These are phyloP conservation scores for Fusarium pilosicola DNA, from an alignment of 2,329 filamentous ascomycete species.

Conservation along the genomic window DNA sequence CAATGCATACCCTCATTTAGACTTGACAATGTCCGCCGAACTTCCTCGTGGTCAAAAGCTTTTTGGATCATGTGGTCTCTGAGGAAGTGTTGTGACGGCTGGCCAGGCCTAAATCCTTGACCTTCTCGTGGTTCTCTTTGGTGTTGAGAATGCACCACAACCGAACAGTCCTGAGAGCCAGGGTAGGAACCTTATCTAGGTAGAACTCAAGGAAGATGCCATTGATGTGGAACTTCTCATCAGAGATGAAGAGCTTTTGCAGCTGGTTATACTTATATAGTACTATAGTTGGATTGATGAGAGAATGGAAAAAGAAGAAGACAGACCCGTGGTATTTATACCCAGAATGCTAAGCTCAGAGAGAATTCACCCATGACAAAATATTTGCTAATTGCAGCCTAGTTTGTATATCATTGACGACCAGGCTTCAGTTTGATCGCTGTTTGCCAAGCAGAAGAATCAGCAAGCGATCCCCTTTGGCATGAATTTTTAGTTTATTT, in stretches of 20 bases:
- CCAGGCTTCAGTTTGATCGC: background rate
- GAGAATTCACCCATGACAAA: background rate
- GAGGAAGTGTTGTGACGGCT: background rate
- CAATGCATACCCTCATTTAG: background rate
- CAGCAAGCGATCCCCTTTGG: background rate
- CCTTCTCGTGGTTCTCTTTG: background rate
- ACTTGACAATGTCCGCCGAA: background rate
- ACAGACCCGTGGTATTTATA: background rate
- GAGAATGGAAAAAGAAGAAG: background rate
- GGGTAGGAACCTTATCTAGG: background rate
- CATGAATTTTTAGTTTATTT: background rate
- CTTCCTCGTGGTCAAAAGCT: background rate
- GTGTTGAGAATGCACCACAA: background rate
- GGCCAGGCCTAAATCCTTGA: background rate
- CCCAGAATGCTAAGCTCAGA: background rate
- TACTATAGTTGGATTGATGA: background rate
- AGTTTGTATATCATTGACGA: background rate
- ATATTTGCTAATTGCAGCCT: background rate
- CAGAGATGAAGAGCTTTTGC: background rate
- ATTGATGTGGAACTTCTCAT: background rate
- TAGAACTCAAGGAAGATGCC: rapidly evolving
- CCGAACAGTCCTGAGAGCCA: background rate
- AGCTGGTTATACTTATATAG: background rate
- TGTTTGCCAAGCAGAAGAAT: background rate
- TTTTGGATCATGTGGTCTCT: background rate